Base-by-base conservation (phyloP, 2,329 filamentous ascomycete species). In the Pestalotiopsis sp. region DNA sequence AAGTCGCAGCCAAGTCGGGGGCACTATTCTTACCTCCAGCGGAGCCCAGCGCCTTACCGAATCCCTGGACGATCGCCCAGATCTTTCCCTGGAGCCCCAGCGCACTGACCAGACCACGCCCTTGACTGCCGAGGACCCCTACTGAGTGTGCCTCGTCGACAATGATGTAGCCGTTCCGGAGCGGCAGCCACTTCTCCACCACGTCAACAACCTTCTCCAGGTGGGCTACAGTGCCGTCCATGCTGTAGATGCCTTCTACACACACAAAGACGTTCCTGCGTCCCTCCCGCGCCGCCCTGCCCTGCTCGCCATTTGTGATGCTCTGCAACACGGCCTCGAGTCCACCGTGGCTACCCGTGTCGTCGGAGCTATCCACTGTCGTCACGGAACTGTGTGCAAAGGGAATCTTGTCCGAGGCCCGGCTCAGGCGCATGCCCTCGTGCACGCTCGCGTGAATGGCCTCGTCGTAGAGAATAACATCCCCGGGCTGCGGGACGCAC, bases 381-480 rank as follows among this genome's bases (percentile, higher is more conserved):
- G 69, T 69, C 27, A 89, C 80, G 4, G 80, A 81, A 70, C 90
- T 91, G 73, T 93, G 91, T 13, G 76, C 72, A 71, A 94, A 93
- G 0, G 84, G 68, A 0, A 87, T 63, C 14, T 72, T 82, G 45
- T 74, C 78, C 0, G 74, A 79, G 0, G 89, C 90, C 1, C 91
- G 85, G 6, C 89, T 90, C 23, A 91, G 74, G 20, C 85, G 84
- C 90, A 95, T 93, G 0, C 93, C 93, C 76, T 95, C 92, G 69
- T 94, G 92, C 1, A 91, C 88, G 72, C 91, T 94, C 0, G 93
- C 93, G 73, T 95, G 93, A 14, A 95, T 89, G 39, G 92, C 83
- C 76, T 92, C 91, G 74, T 95, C 93, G 72, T 93, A 91, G 0
- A 96, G 77, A 25, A 96, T 84, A 1, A 86, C 74, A 76, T 93